Evolutionary conservation across 805 yeast species (phyloP), one percentile per base, ranked within the genome.

Genomic region (Teunomyces cretensis): DNA sequence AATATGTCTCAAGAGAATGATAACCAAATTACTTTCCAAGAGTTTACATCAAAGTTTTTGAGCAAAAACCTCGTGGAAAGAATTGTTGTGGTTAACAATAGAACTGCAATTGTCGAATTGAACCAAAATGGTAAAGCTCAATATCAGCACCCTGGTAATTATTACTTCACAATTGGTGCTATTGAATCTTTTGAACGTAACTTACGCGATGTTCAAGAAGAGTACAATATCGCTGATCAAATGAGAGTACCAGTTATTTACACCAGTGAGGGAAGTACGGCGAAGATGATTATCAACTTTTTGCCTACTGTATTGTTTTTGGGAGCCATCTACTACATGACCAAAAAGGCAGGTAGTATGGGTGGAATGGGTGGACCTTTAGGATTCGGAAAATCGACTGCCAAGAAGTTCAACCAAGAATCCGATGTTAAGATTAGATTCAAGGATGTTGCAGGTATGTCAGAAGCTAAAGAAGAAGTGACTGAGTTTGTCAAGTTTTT

Each of bases 401-500:
- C 98, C 4, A 88, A 89, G 63, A 76, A 83, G 51, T 92, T 92
- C 72, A 92, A 94, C 65, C 88, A 86, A 61, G 97, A 94, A 54
- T 84, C 91, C 2, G 96, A 89, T 51, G 87, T 94, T 49, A 88
- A 88, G 61, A 84, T 89, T 42, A 85, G 83, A 62, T 94, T 94
- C 61, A 80, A 84, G 56, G 98, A 95, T 65, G 99, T 94, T 42
- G 99, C 99, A 1, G 99, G 99, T 43, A 87, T 92, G 75, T 86
- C 84, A 50, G 99, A 94, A 69, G 96, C 99, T 9, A 94, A 94
- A 67, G 92, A 84, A 54, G 99, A 94, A 68, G 91, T 94, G 50
- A 88, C 90, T 96, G 99, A 94, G 67, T 94, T 94, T 75, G 99
- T 94, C 43, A 82, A 85, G 55, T 94, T 95, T 63, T 79, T 94